These are phyloP conservation scores for Penicillium paxilli DNA, from an alignment of 495 filamentous ascomycete species.

Conservation along the genomic window DNA sequence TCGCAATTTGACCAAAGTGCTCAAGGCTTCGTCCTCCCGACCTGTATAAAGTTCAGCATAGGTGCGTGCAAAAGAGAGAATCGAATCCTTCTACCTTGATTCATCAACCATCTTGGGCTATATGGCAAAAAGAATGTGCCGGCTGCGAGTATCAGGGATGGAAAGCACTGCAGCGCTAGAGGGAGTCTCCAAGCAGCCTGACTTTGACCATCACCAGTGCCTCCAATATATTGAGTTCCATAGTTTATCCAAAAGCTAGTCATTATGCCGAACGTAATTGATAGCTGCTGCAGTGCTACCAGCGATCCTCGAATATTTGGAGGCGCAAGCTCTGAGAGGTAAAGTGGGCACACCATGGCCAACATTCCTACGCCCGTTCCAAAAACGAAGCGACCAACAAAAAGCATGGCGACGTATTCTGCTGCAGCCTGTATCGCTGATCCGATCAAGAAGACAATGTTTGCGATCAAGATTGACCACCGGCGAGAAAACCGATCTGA, in stretches of 20 bases:
- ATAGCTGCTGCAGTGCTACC: slow-evolving; percentile 20
- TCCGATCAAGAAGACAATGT: slow-evolving; percentile 1
- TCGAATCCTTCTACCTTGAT: slow-evolving; percentile 19
- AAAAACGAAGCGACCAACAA: background rate
- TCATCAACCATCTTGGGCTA: slow-evolving; percentile 37
- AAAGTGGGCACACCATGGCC: slow-evolving; percentile 9
- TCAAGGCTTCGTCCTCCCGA: slow-evolving; percentile 38
- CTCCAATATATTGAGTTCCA: slow-evolving; percentile 35
- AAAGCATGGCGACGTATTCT: background rate
- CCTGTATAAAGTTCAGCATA: slow-evolving; percentile 11
- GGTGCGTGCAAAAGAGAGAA: too few species aligned
- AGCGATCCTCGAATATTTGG: slow-evolving; percentile 1
- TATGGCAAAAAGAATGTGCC: slow-evolving; percentile 45
- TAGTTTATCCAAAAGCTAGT: slow-evolving; percentile 33
- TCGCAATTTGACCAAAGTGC: slow-evolving; percentile 37
- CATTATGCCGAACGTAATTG: slow-evolving; percentile 34
- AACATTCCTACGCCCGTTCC: slow-evolving; percentile 8
- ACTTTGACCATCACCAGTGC: slow-evolving; percentile 40
- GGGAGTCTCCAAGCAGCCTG: slow-evolving; percentile 45
- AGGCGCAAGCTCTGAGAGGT: slow-evolving; percentile 2
- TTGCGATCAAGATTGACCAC: background rate
- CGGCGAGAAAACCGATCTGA: slow-evolving; percentile 2
- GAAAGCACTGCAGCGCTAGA: slow-evolving; percentile 48
- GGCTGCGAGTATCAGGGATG: slow-evolving; percentile 36
- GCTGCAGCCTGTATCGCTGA: background rate